Base-by-base conservation (phyloP, 192 early-diverging fungal genomes). In the Geranomyces variabilis region DNA sequence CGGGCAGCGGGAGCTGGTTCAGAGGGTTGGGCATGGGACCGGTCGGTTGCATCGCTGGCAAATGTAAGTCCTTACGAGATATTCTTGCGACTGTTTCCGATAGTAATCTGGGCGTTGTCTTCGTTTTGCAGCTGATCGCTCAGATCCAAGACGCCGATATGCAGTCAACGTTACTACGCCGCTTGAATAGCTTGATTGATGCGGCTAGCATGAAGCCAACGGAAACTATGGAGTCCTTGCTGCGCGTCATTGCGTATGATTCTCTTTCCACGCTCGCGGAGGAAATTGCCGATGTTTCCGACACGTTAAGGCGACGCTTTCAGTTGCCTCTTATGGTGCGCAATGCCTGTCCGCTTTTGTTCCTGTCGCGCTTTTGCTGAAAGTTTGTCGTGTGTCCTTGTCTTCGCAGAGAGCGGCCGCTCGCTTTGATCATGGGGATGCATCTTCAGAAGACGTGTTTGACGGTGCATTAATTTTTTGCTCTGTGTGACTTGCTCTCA, bases 271-370 rank as follows among this genome's bases (percentile, higher is more conserved):
- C 58, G 24, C 17, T 80, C 0, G 74, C 78, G 43, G 73, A 63
- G 7, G 30, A 31, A 21, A 64, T 80, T n/a, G 71, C 69, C 9
- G 75, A 71, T 13, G 53, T 65, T 19, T 74, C 71, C n/a, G 79
- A 80, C 19, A 61, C 30, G 49, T 24, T 70, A 45, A 67, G 62
- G 33, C 41, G 55, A 36, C 26, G 51, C 43, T 17, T 30, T 7
- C 41, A 31, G 48, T 26, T 69, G 47, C 58, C 58, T 7, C 17
- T 60, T 19, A 60, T 30, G 58, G 58, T 60, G 29, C 12, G 30
- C 6, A 13, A 22, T 26, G 3, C 34, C 14, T 17, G 34, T n/a
- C n/a, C n/a, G n/a, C n/a, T n/a, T n/a, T n/a, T n/a, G n/a, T n/a
- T n/a, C n/a, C n/a, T n/a, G n/a, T n/a, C n/a, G n/a, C n/a, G n/a